phyloP scores from a whole-genome alignment of 176 grass and related monocot genomes.

The Aegilops umbellulata region DNA sequence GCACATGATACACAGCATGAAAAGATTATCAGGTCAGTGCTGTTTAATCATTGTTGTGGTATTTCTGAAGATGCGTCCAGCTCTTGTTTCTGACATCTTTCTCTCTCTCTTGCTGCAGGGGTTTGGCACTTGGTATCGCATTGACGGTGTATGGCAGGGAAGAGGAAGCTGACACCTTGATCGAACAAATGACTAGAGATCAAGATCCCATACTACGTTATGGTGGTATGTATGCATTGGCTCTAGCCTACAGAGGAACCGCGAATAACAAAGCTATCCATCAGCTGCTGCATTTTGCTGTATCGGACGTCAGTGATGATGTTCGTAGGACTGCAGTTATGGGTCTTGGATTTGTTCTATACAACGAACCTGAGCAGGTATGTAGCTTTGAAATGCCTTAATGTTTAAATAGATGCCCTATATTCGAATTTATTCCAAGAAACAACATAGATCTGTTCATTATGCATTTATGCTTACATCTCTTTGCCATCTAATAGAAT shows the following conservation, averaged over 20 bases:
- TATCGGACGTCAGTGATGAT: conserved; percentile 99
- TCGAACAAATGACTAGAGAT: conserved; percentile 96
- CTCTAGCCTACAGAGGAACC: conserved; percentile 93
- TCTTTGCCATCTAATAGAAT: neutral
- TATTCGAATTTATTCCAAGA: neutral
- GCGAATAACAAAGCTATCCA: conserved; percentile 99
- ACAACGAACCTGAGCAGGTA: conserved; percentile 95
- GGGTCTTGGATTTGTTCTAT: conserved; percentile 97
- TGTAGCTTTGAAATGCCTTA: conserved; percentile 9
- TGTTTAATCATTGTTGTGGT: conserved; percentile 10
- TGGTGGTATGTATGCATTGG: conserved; percentile 98
- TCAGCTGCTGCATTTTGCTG: conserved; percentile 96
- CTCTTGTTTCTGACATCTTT: conserved; percentile 28
- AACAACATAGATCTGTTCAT: neutral
- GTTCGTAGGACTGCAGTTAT: conserved; percentile 97
- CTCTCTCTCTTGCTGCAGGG: conserved; percentile 33
- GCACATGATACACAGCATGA: conserved; percentile 99
- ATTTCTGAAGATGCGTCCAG: neutral
- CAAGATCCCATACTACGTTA: conserved; percentile 99
- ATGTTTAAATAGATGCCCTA: neutral
- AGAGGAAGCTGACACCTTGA: conserved; percentile 94
- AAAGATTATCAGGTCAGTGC: conserved; percentile 90
- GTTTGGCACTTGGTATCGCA: conserved; percentile 86
- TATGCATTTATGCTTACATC: neutral
- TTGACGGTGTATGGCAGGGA: conserved; percentile 97